Percentiles rank a stretch among this genome's conserved stretches.
phyloP scores from a whole-genome alignment of 140 eudicot genomes.

The Stevia rebaudiana region DNA sequence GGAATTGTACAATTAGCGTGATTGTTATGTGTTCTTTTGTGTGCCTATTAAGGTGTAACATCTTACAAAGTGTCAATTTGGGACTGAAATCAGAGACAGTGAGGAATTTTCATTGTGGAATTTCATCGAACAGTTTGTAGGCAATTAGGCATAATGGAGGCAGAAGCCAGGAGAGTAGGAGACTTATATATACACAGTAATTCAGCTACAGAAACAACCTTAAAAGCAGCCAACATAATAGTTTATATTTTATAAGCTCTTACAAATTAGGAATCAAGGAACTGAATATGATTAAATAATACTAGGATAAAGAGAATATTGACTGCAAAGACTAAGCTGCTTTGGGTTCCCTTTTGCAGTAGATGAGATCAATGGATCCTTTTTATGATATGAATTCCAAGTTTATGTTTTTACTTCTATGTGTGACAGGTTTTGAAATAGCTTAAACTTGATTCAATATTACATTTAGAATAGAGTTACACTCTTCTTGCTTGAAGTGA shows the following conservation, averaged over 20 bases:
- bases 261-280: background rate
- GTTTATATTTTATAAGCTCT: no score
- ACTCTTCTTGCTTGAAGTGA: background rate
- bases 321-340: no score
- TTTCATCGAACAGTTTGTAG: conserved; percentile 17
- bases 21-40: background rate
- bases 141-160: conserved; percentile 8
- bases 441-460: background rate
- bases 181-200: background rate
- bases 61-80: background rate
- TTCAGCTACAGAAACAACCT: background rate
- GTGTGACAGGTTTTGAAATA: background rate
- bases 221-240: no score
- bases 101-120: background rate
- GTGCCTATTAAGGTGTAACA: background rate
- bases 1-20: background rate
- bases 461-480: background rate
- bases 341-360: background rate
- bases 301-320: no score
- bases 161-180: background rate
- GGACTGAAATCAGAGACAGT: background rate
- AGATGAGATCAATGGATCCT: background rate
- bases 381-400: background rate
- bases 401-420: background rate
- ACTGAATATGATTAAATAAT: no score